Percentiles rank a stretch among this genome's conserved stretches.
Conservation (phyloP, 2,329 filamentous ascomycete genomes). For the Colletotrichum lupini region DNA sequence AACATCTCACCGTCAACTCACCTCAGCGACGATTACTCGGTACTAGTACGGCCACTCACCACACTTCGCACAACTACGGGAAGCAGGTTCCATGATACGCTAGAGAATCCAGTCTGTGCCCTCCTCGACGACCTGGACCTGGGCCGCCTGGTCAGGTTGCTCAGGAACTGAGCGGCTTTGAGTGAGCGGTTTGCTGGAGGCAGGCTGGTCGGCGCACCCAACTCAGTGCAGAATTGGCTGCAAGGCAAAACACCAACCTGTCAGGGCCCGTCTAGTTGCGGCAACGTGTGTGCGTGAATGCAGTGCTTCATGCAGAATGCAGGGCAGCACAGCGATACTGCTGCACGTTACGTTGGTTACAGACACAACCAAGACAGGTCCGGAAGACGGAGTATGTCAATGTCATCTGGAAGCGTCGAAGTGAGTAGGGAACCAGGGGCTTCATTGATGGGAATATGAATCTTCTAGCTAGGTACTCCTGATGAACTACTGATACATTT, state of each 20-base stretch:
- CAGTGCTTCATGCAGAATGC: not conserved
- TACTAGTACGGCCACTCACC: not conserved
- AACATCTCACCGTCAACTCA: conserved; percentile 9
- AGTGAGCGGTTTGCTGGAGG: conserved; percentile 15
- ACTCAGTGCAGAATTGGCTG: conserved; percentile 18
- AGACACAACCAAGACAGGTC: not conserved
- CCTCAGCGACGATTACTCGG: conserved; percentile 3
- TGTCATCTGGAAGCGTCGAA: not conserved
- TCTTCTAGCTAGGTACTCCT: not conserved
- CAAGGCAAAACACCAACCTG: conserved; percentile 20
- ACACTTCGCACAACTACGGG: not conserved
- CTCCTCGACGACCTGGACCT: not conserved
- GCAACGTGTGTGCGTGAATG: not conserved
- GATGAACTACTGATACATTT: not conserved
- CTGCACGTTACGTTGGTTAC: not conserved
- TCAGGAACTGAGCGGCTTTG: conserved; percentile 14
- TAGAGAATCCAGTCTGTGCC: not conserved
- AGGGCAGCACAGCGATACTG: not conserved
- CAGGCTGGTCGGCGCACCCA: conserved; percentile 1
- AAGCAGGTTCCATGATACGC: not conserved
- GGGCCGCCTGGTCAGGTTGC: conserved; percentile 14
- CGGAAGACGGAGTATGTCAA: not conserved
- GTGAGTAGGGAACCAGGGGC: not conserved
- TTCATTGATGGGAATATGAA: not conserved
- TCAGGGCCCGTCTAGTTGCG: conserved; percentile 26